Evolutionary conservation across 2,329 filamentous ascomycete genomes (phyloP), one percentile per base, ranked within the genome.

Genomic region (Fusarium sp.): DNA sequence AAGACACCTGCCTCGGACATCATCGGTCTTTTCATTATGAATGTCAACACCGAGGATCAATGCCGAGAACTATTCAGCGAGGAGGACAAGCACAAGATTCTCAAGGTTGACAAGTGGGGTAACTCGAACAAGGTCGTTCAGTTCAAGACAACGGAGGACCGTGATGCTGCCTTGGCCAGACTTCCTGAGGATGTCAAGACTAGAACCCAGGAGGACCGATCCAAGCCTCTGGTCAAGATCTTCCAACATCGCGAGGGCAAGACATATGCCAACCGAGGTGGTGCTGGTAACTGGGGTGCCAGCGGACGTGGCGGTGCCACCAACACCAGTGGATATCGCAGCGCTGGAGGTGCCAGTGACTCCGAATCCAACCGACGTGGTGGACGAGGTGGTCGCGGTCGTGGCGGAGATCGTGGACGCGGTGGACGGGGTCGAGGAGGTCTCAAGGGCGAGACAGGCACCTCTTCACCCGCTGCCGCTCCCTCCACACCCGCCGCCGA

Each of bases 11-110:
- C 87, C 22, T 88, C 94, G 77, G 90, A 88, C 74, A 94, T 92
- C 75, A 92, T 94, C 77, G 95, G 93, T 53, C 88, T 99, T 25
- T 99, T 98, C 81, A 91, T 99, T 68, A 93, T 93, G 84, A 95
- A 95, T 77, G 91, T 95, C 27, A 93, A 91, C 76, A 92, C 89
- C 59, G 93, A 95, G 73, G 93, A 97, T 36, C 93, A 95, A 68
- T 92, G 94, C 41, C 91, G 92, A 62, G 91, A 93, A 38, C 86
- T 97, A 29, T 95, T 99, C 79, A 86, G 90, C 3, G 91, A 96
- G 17, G 93, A 97, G 76, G 94, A 98, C 79, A 91, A 90, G 79
- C 80, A 88, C 36, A 98, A 97, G 84, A 94, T 98, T 72, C 82
- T 89, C 60, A 92, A 91, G 82, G 87, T 95, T 55, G 91, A 94